phyloP scores from a whole-genome alignment of 495 filamentous ascomycete species.

The Xeromyces bisporus region DNA sequence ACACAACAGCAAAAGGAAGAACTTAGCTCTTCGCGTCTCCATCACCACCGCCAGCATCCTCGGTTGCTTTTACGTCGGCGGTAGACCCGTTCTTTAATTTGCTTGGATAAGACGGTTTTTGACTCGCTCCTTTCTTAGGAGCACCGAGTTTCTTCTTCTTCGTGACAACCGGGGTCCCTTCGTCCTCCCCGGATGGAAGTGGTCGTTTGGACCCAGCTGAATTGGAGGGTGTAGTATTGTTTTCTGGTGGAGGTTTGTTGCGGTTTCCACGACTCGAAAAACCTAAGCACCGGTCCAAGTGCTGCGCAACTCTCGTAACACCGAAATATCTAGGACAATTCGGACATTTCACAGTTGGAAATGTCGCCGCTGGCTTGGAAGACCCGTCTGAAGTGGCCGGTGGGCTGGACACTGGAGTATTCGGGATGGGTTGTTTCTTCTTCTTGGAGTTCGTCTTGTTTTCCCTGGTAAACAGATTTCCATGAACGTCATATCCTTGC shows the following conservation, averaged over 20 bases:
- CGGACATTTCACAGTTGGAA: constrained; percentile 58
- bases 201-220: constrained; percentile 24
- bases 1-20: too few species aligned
- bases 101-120: constrained; percentile 22
- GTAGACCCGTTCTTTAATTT: constrained; percentile 25
- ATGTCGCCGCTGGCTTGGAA: constrained; percentile 28
- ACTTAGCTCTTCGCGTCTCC: constrained; percentile 3
- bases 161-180: constrained; percentile 18
- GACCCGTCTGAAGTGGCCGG: constrained; percentile 24
- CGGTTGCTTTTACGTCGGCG: constrained; percentile 5
- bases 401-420: constrained; percentile 38
- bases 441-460: constrained; percentile 41
- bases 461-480: constrained; percentile 51
- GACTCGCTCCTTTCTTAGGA: constrained; percentile 22
- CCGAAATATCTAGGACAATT: constrained; percentile 43
- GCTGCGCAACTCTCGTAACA: constrained; percentile 47
- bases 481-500: constrained; percentile 67
- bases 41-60: constrained; percentile 4
- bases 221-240: constrained; percentile 18
- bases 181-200: constrained; percentile 16
- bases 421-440: constrained; percentile 20
- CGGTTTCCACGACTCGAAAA: constrained; percentile 54
- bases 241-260: constrained; percentile 26
- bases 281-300: constrained; percentile 68
- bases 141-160: constrained; percentile 32